Base-by-base conservation (phyloP, 768 basidiomycete species). In the Amanita thiersii region DNA sequence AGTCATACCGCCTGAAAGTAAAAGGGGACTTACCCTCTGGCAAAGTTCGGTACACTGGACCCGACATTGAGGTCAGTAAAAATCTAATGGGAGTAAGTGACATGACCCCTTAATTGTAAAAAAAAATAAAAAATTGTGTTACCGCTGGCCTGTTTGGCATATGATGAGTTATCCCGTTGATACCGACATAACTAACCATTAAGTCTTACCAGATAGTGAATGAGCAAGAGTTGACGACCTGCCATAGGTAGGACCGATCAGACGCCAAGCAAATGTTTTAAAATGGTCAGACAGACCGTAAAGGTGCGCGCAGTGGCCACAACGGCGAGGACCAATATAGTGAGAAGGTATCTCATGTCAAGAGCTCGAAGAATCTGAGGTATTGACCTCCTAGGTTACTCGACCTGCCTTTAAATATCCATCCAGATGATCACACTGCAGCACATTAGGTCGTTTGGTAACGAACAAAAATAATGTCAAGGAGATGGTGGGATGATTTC, bases 171-270 rank as follows among this genome's bases (percentile, higher is more conserved):
- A 19, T 21, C 11, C 30, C 29, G n/a, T 8, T 38, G 20, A 28
- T n/a, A 25, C 20, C 24, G 34, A 12, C 43, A 12, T n/a, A n/a
- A n/a, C n/a, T n/a, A n/a, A 29, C 26, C 32, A 17, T 8, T 3
- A 39, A n/a, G n/a, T n/a, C 65, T 41, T 51, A 80, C 81, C 81
- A 83, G 46, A 83, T 69, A 2, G 79, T 83, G 58, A 79, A 83
- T 0, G 78, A 70, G 52, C 81, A 83, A 2, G 59, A 65, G 59
- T 83, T 84, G 52, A 66, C 64, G 18, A 77, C 72, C 66, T 67
- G 30, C 15, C 2, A 31, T 9, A 42, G 37, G 4, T 29, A 36
- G 3, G 33, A 8, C n/a, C 14, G n/a, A n/a, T n/a, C n/a, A n/a
- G n/a, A n/a, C 26, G 2, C 34, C n/a, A n/a, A n/a, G n/a, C n/a